phyloP scores from a whole-genome alignment of 768 basidiomycete genomes.

The Suillus luteus region DNA sequence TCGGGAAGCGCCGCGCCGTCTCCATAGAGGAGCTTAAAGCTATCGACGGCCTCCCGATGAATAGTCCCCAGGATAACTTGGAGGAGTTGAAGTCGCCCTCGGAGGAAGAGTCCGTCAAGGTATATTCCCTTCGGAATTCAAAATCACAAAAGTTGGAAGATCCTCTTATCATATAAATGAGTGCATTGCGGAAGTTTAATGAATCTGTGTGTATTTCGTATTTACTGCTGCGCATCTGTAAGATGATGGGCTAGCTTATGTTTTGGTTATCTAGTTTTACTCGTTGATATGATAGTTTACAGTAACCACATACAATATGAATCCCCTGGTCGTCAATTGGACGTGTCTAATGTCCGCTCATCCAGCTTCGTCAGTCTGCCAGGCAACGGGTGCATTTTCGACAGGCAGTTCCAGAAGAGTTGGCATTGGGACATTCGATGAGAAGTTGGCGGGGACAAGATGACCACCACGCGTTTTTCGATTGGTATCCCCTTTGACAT shows the following conservation, averaged over 20 bases:
- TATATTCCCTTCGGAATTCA: background rate
- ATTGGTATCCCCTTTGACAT: too few species aligned
- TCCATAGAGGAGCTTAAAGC: conserved; percentile 31
- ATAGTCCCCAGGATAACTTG: background rate
- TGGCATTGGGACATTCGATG: too few species aligned
- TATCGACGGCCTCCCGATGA: background rate
- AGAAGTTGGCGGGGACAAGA: too few species aligned
- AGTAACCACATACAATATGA: background rate
- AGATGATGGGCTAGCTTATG: background rate
- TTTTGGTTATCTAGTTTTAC: background rate
- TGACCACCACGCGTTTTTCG: too few species aligned
- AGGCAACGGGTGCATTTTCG: too few species aligned
- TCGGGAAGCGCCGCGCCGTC: conserved; percentile 25
- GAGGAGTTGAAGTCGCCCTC: background rate
- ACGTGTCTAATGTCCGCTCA: background rate
- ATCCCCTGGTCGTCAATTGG: background rate
- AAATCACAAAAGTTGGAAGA: background rate
- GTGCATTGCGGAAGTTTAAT: background rate
- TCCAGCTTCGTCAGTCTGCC: too few species aligned
- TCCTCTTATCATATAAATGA: conserved; percentile 8
- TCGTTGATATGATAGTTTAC: background rate
- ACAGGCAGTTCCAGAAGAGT: too few species aligned
- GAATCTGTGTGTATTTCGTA: background rate
- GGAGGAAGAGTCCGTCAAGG: background rate
- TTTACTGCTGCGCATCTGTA: background rate